Evolutionary conservation across 2,329 filamentous ascomycete species (phyloP).

Genomic region (Fusarium chaquense): DNA sequence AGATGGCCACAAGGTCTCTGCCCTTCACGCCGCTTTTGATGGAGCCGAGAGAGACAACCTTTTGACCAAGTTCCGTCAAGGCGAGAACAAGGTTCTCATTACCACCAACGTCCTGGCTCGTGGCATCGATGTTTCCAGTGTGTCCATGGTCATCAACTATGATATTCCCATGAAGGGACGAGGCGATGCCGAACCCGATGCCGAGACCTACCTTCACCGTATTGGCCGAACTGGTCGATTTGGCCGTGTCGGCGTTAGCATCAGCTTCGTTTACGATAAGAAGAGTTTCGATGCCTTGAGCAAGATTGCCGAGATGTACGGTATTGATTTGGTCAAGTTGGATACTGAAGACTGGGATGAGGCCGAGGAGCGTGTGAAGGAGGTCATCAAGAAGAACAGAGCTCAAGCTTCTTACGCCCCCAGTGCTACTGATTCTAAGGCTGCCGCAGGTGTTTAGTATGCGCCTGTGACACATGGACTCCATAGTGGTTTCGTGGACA

Average conservation of each 20-base stretch:
- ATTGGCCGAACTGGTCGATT: slow-evolving; percentile 98
- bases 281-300: slow-evolving; percentile 83
- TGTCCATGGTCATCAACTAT: slow-evolving; percentile 99
- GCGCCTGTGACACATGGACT: slow-evolving; percentile 30
- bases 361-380: slow-evolving; percentile 85
- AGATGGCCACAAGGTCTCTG: slow-evolving; percentile 92
- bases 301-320: slow-evolving; percentile 83
- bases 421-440: slow-evolving; percentile 56
- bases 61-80: slow-evolving; percentile 86
- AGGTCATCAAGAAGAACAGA: slow-evolving; percentile 79
- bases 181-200: slow-evolving; percentile 85
- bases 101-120: slow-evolving; percentile 97
- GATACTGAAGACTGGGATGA: slow-evolving; percentile 91
- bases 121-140: slow-evolving; percentile 90
- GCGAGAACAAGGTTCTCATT: slow-evolving; percentile 94
- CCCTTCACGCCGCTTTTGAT: slow-evolving; percentile 89
- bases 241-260: slow-evolving; percentile 93
- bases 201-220: slow-evolving; percentile 96
- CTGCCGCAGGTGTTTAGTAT: slow-evolving; percentile 49
- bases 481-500: slow-evolving; percentile 12
- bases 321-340: slow-evolving; percentile 83
- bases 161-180: slow-evolving; percentile 81
- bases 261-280: slow-evolving; percentile 92
- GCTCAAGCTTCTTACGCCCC: slow-evolving; percentile 67
- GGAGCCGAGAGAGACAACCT: slow-evolving; percentile 84